Conservation (phyloP, 2,329 filamentous ascomycete genomes). For the Aplosporella prunicola region DNA sequence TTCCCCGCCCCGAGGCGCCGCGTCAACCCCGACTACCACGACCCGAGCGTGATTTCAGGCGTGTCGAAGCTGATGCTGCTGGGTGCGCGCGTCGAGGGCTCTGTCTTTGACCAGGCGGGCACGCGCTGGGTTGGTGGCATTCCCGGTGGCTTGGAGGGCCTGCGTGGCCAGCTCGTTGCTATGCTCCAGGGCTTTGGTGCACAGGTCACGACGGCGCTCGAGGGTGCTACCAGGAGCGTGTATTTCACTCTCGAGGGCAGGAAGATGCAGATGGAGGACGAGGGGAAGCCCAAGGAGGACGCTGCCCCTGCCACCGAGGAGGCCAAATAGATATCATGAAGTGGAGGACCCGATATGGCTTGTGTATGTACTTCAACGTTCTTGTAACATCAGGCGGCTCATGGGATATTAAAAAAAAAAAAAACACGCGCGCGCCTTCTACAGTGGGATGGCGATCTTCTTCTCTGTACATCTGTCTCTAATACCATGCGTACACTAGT, state of each 20-base stretch:
- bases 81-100: conserved; percentile 78
- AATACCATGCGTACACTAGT: too few relatives aligned
- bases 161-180: conserved; percentile 70
- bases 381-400: too few relatives aligned
- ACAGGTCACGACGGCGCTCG: conserved; percentile 66
- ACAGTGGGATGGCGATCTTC: too few relatives aligned
- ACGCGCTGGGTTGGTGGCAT: conserved; percentile 66
- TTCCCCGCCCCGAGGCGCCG: conserved; percentile 73
- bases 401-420: too few relatives aligned
- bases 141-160: conserved; percentile 66
- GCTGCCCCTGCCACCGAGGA: too few relatives aligned
- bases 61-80: conserved; percentile 80
- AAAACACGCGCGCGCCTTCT: too few relatives aligned
- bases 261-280: conserved; percentile 71
- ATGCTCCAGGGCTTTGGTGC: conserved; percentile 75
- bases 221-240: conserved; percentile 68
- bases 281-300: conserved; percentile 32
- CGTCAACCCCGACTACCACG: conserved; percentile 72
- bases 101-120: conserved; percentile 68
- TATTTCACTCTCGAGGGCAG: conserved; percentile 84
- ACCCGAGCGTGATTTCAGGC: conserved; percentile 66
- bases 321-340: too few relatives aligned
- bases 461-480: too few relatives aligned
- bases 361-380: too few relatives aligned
- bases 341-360: too few relatives aligned